Percentiles rank a stretch among this genome's conserved stretches.
These are phyloP conservation scores for Nicotiana tabacum DNA, from an alignment of 257 asterid genomes.

Conservation along the genomic window DNA sequence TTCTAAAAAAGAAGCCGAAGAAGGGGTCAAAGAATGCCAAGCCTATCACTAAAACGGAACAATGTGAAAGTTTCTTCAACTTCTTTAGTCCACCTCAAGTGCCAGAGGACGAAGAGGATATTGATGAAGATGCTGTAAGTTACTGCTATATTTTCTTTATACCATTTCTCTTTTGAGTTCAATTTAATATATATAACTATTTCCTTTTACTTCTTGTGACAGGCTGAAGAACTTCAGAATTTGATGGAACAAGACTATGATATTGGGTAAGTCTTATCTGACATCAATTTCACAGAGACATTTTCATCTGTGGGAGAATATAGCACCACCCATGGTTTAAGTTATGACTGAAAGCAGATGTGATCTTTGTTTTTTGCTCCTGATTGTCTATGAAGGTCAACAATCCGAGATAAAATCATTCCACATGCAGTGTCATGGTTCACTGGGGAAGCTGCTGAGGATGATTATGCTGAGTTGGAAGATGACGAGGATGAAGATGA, in stretches of 20 bases:
- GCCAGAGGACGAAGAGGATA: constrained; percentile 74
- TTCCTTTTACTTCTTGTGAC: constrained; percentile 1
- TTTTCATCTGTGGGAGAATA: not conserved
- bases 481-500: constrained; percentile 39
- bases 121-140: constrained; percentile 82
- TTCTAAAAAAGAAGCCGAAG: constrained; percentile 79
- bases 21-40: constrained; percentile 79
- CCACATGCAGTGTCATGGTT: constrained; percentile 95
- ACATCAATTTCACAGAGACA: not conserved
- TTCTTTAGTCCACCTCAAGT: constrained; percentile 90
- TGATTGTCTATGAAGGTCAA: constrained; percentile 41
- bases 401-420: constrained; percentile 73
- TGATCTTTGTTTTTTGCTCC: not conserved
- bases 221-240: constrained; percentile 85
- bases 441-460: constrained; percentile 82
- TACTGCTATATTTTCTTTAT: not conserved
- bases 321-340: not conserved
- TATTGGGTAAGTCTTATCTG: constrained; percentile 46
- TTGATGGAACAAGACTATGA: constrained; percentile 87
- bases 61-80: constrained; percentile 84
- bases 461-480: constrained; percentile 45
- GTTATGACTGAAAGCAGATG: not conserved
- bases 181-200: not conserved
- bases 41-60: constrained; percentile 72
- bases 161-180: no score